Evolutionary conservation across 306 rosid species (phyloP).

Genomic region (Corylus americana): DNA sequence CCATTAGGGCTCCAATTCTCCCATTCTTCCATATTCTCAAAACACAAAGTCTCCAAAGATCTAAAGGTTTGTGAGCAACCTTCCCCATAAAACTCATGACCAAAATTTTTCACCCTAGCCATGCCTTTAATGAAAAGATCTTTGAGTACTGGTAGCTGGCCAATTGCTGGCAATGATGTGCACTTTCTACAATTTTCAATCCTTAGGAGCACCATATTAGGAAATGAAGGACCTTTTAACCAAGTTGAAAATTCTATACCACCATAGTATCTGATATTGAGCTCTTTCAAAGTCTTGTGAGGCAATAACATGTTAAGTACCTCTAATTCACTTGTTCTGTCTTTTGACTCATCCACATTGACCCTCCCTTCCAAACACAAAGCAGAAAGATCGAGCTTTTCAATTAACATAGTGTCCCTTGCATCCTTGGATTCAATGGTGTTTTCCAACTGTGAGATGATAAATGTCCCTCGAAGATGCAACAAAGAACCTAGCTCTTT

Average conservation of each 20-base stretch:
- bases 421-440: background rate
- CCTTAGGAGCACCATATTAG: background rate
- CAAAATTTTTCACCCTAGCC: background rate
- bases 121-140: background rate
- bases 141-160: background rate
- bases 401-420: background rate
- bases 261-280: background rate
- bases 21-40: background rate
- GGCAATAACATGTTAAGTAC: conserved; percentile 10
- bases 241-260: conserved; percentile 4
- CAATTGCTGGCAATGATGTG: conserved; percentile 1
- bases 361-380: background rate
- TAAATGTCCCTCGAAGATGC: conserved; percentile 1
- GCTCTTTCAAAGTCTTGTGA: background rate
- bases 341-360: background rate
- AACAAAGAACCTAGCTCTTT: background rate
- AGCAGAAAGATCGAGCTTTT: background rate
- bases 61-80: background rate
- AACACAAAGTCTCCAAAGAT: background rate
- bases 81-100: conserved; percentile 20
- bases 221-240: background rate
- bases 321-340: accelerated
- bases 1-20: background rate
- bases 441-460: conserved; percentile 10
- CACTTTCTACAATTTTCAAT: background rate